Conservation (phyloP, 129 eudicot species). For the Flaveria robusta region DNA sequence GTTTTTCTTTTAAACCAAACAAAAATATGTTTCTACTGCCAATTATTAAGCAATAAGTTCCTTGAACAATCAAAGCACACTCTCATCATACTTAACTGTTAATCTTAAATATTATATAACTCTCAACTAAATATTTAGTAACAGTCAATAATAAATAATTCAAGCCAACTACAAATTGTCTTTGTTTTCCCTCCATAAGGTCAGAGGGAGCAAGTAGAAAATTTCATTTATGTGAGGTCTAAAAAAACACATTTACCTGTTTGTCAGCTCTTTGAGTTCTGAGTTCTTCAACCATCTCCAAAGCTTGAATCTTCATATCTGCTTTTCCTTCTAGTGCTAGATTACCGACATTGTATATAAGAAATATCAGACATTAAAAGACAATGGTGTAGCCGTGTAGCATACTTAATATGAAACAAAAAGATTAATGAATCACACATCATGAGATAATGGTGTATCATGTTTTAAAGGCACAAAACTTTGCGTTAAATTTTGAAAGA, state of each 20-base stretch:
- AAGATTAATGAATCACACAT: not conserved
- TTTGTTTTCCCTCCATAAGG: not conserved
- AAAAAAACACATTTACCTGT: conserved; percentile 51
- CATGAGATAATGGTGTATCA: not conserved
- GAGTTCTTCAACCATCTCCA: conserved; percentile 81
- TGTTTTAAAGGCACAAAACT: not conserved
- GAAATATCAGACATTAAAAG: not conserved
- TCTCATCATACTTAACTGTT: not conserved
- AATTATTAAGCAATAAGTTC: conserved; percentile 1
- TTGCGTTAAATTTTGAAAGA: not conserved
- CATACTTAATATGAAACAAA: not conserved
- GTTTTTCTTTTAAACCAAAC: not conserved
- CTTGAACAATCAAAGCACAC: not conserved
- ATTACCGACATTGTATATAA: not conserved
- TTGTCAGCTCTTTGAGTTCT: conserved; percentile 89
- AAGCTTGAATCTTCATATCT: conserved; percentile 79
- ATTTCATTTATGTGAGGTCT: not conserved
- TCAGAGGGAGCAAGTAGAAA: not conserved
- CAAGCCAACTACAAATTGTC: conserved; percentile 9
- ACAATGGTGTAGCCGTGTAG: not conserved
- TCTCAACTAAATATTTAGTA: not conserved
- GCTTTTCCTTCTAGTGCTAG: conserved; percentile 88
- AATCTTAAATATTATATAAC: not conserved
- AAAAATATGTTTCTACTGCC: not conserved
- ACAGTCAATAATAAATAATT: not conserved